Evolutionary conservation across 768 basidiomycete genomes (phyloP), one percentile per base, ranked within the genome.

Genomic region (Collybia nuda): DNA sequence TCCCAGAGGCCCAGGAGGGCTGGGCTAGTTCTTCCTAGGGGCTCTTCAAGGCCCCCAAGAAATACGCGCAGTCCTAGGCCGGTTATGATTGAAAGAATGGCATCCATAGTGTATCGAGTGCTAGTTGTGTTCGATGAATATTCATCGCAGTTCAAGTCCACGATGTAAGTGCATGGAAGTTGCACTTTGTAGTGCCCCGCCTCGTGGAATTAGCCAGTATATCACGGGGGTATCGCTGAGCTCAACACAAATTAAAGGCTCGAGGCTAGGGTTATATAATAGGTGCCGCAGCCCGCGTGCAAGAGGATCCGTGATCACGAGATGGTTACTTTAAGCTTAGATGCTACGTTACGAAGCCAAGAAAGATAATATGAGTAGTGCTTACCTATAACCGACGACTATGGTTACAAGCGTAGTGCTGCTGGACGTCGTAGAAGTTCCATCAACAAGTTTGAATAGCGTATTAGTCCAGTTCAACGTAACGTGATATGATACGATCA

Each of bases 1-100:
- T 90, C 88, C 86, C 88, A 90, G 17, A 90, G 70, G 7, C 78
- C 78, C 15, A 79, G 51, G 12, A 76, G 57, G 12, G 65, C 65
- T 24, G 73, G 66, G 15, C 58, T 56, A 5, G 76, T 44, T 23
- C 55, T 62, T 40, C 58, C 63, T 9, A 63, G 51, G 12, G 66
- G 60, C 24, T 62, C 63, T 22, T 59, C 52, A 26, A 65, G 50
- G 26, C 53, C 56, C 17, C 58, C 53, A 15, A 74, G 62, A 53
- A 74, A 62, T 24, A 72, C 51, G 18, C 77, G 71, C 18, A 77
- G 61, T n/a, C 66, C 68, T 29, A 78, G 67, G n/a, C 76, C 75
- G 40, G 67, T 60, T 50, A 68, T 51, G 51, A 76, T 67, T 40
- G 74, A 68, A 56, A 75, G 60, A 14, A 69, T 49, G 48, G 73